phyloP scores from a whole-genome alignment of 108 stramenopile genomes.

The Fragilaria crotonensis region DNA sequence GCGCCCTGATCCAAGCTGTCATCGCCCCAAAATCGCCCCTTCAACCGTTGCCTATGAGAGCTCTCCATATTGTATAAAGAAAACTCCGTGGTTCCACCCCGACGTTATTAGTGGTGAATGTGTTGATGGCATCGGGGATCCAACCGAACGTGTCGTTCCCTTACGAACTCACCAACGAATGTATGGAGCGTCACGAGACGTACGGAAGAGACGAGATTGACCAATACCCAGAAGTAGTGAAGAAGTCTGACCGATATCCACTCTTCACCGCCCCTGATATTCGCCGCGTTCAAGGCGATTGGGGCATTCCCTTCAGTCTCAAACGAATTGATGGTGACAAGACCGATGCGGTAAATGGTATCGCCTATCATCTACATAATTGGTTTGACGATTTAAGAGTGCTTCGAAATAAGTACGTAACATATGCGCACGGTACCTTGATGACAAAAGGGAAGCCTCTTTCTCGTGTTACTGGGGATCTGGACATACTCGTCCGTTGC shows the following conservation, averaged over 20 bases:
- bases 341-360: not conserved
- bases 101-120: conserved; percentile 37
- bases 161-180: not conserved
- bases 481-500: conserved; percentile 22
- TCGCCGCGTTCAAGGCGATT: not conserved
- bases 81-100: conserved; percentile 29
- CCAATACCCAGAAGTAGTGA: not conserved
- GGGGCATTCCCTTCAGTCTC: not conserved
- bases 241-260: not conserved
- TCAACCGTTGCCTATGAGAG: conserved; percentile 22
- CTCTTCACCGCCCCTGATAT: not conserved
- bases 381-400: conserved; percentile 15
- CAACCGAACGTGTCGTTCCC: not conserved
- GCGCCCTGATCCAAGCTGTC: conserved; percentile 16
- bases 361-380: conserved; percentile 42
- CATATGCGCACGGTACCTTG: conserved; percentile 28
- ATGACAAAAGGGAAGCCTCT: conserved; percentile 17
- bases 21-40: conserved; percentile 12
- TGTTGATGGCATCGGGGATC: conserved; percentile 29
- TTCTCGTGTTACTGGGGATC: conserved; percentile 12
- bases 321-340: not conserved
- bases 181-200: not conserved
- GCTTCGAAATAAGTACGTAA: conserved; percentile 29
- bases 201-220: not conserved
- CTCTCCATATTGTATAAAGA: conserved; percentile 27